Conservation (phyloP, 2,329 filamentous ascomycete genomes). For the Fusarium setosum region DNA sequence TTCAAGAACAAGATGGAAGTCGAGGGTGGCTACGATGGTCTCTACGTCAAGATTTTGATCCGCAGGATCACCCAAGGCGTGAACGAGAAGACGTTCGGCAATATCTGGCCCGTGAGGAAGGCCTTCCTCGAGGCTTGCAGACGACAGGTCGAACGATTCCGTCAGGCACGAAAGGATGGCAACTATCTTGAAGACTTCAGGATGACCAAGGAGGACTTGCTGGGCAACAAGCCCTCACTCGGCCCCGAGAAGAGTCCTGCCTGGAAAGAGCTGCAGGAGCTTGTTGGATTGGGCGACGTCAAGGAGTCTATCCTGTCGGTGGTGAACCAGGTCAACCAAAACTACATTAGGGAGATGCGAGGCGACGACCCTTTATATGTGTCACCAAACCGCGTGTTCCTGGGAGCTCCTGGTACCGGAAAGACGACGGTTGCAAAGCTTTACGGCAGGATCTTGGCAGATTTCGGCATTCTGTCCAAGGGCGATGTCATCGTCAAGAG, state of each 20-base stretch:
- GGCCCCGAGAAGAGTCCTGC: constrained; percentile 63
- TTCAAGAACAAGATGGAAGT: constrained; percentile 68
- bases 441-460: constrained; percentile 74
- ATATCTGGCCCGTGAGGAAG: constrained; percentile 76
- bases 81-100: constrained; percentile 75
- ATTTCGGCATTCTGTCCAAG: constrained; percentile 68
- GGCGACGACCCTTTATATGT: constrained; percentile 69
- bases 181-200: constrained; percentile 41
- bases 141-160: constrained; percentile 69
- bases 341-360: constrained; percentile 72
- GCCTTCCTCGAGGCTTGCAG: constrained; percentile 57
- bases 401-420: constrained; percentile 78
- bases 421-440: constrained; percentile 80
- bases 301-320: constrained; percentile 61
- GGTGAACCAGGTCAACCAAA: constrained; percentile 66
- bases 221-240: constrained; percentile 72
- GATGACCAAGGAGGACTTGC: constrained; percentile 71
- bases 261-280: constrained; percentile 67
- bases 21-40: constrained; percentile 67
- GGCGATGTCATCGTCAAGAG: constrained; percentile 74
- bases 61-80: constrained; percentile 70
- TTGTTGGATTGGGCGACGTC: constrained; percentile 70
- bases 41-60: constrained; percentile 72
- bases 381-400: constrained; percentile 75
- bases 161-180: constrained; percentile 45